A percentile compares a stretch with the other conserved stretches of the same genome.
Conservation (phyloP, 1,139 yeast species). For the Candida freyschussii region DNA sequence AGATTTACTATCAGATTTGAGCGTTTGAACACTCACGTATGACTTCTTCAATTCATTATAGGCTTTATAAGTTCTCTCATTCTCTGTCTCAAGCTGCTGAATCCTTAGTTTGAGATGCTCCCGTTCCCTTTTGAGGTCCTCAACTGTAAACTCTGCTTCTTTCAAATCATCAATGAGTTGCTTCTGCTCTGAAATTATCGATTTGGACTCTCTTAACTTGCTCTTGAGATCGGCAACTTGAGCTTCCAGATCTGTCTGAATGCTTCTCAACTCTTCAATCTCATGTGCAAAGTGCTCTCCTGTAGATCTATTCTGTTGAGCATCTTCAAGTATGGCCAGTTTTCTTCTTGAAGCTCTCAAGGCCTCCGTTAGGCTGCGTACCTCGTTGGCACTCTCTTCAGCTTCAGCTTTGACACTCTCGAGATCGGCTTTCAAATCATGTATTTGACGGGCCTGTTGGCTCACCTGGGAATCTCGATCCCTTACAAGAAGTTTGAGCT, state of each 20-base stretch:
- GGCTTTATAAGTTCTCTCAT: conserved; percentile 19
- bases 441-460: conserved; percentile 16
- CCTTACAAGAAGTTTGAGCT: conserved; percentile 16
- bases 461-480: conserved; percentile 26
- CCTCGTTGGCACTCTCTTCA: conserved; percentile 10
- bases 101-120: conserved; percentile 20
- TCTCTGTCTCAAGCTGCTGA: conserved; percentile 20
- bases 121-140: conserved; percentile 19
- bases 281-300: conserved; percentile 9
- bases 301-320: conserved; percentile 10
- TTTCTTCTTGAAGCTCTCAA: conserved; percentile 8
- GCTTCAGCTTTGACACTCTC: conserved; percentile 8
- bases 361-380: conserved; percentile 5
- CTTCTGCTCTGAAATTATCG: conserved; percentile 23
- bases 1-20: conserved; percentile 6
- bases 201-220: conserved; percentile 18
- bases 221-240: conserved; percentile 18
- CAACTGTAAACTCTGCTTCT: conserved; percentile 3
- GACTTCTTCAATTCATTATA: conserved; percentile 15
- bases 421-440: conserved; percentile 6
- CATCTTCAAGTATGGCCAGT: conserved; percentile 8
- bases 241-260: conserved; percentile 16
- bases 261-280: conserved; percentile 6
- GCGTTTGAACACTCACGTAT: conserved; percentile 2
- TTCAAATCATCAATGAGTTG: conserved; percentile 18